phyloP scores from a whole-genome alignment of 2,329 filamentous ascomycete genomes.

The Ramularia collo-cygni region DNA sequence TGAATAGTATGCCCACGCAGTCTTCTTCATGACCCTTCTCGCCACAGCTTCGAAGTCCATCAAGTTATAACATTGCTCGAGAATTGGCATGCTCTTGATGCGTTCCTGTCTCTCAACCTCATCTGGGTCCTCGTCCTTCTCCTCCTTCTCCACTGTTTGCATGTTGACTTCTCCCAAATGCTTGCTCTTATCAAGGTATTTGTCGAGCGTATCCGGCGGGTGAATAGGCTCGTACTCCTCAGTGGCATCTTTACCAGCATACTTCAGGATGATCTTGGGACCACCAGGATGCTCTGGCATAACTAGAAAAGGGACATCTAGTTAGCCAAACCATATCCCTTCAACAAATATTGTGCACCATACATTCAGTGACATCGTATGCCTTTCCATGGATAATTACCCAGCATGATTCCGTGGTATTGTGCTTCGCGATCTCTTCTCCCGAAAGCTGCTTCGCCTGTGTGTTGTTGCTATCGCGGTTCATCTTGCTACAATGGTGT shows the following conservation, averaged over 20 bases:
- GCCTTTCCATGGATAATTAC: conserved; percentile 76
- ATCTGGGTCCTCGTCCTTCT: conserved; percentile 61
- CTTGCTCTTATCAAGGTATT: conserved; percentile 76
- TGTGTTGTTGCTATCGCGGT: conserved; percentile 31
- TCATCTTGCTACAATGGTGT: background rate
- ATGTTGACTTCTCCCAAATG: conserved; percentile 88
- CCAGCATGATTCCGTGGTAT: conserved; percentile 79
- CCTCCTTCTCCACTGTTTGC: conserved; percentile 63
- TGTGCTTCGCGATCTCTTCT: conserved; percentile 64
- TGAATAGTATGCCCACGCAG: conserved; percentile 96
- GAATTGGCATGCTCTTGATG: conserved; percentile 63
- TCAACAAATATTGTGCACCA: too few relatives aligned
- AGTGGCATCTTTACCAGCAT: conserved; percentile 90
- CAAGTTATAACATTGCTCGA: conserved; percentile 87
- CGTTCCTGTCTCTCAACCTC: conserved; percentile 65
- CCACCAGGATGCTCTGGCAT: conserved; percentile 87
- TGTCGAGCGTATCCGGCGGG: conserved; percentile 76
- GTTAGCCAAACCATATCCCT: too few relatives aligned
- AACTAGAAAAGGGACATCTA: conserved; percentile 46
- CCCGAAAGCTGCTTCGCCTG: conserved; percentile 40
- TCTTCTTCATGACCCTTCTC: conserved; percentile 85
- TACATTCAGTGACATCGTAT: conserved; percentile 57
- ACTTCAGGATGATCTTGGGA: conserved; percentile 90
- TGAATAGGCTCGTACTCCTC: conserved; percentile 86
- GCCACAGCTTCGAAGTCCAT: conserved; percentile 96